Evolutionary conservation across 2,329 filamentous ascomycete genomes (phyloP).

Genomic region (Fusarium sp.): DNA sequence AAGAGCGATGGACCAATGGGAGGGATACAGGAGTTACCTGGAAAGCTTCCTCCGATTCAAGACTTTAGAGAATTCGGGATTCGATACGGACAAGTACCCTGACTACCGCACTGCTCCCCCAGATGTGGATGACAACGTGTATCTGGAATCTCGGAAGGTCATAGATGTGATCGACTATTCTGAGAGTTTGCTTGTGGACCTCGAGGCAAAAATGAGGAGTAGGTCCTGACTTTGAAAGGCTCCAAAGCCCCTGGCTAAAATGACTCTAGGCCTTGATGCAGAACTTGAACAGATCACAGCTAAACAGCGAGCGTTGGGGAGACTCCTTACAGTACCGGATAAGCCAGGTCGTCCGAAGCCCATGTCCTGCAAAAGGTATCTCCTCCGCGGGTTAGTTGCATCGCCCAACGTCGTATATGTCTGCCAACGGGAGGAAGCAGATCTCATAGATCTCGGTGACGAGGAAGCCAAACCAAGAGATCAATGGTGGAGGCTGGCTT

Average conservation of each 20-base stretch:
- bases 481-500: constrained; percentile 69
- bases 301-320: constrained; percentile 54
- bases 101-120: constrained; percentile 56
- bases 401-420: constrained; percentile 62
- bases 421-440: constrained; percentile 57
- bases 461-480: constrained; percentile 50
- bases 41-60: constrained; percentile 52
- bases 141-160: constrained; percentile 46
- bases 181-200: constrained; percentile 50
- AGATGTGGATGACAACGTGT: constrained; percentile 50
- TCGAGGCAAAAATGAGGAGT: constrained; percentile 53
- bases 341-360: constrained; percentile 52
- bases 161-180: constrained; percentile 51
- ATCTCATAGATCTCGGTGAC: constrained; percentile 58
- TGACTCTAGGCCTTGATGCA: constrained; percentile 44
- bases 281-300: constrained; percentile 49
- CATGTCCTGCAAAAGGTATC: constrained; percentile 59
- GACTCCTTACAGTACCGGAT: constrained; percentile 54
- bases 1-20: constrained; percentile 49
- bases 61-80: constrained; percentile 53
- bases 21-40: constrained; percentile 50
- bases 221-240: constrained; percentile 28
- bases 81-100: constrained; percentile 54
- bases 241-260: constrained; percentile 34
- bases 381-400: constrained; percentile 64